These are phyloP conservation scores for Magnaporthiopsis rhizophila DNA, from an alignment of 2,329 filamentous ascomycete genomes.

Conservation along the genomic window DNA sequence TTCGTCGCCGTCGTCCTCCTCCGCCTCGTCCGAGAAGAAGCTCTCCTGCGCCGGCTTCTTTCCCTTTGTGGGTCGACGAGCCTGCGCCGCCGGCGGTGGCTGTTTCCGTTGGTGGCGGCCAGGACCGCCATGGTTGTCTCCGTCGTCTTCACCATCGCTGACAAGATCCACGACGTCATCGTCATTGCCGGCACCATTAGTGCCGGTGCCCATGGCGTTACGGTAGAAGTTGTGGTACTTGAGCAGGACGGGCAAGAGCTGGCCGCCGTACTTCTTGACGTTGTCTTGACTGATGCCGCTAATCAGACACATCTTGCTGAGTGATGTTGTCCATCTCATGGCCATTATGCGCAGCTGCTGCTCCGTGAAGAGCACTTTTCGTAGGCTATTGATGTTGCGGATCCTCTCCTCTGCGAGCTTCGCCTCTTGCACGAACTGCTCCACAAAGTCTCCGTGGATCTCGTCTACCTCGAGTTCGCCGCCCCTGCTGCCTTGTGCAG, in stretches of 20 bases:
- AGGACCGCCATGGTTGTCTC: constrained; percentile 25
- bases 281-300: constrained; percentile 54
- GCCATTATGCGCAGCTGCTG: constrained; percentile 65
- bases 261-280: constrained; percentile 52
- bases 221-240: constrained; percentile 37
- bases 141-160: constrained; percentile 32
- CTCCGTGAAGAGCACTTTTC: constrained; percentile 59
- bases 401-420: constrained; percentile 52
- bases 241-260: constrained; percentile 52
- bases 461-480: constrained; percentile 42
- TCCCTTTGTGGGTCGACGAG: neutral
- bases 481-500: constrained; percentile 49
- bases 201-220: constrained; percentile 39
- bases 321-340: constrained; percentile 54
- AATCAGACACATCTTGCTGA: constrained; percentile 56
- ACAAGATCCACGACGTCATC: constrained; percentile 48
- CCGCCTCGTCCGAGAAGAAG: constrained; percentile 36
- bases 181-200: constrained; percentile 15
- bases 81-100: neutral
- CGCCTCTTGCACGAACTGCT: constrained; percentile 56
- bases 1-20: constrained; percentile 18
- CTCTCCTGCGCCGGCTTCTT: constrained; percentile 36
- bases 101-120: constrained; percentile 9
- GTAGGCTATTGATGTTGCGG: constrained; percentile 48
- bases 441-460: constrained; percentile 55